Conservation (phyloP, 176 grass and related monocot genomes). For the Saccharum spontaneum region DNA sequence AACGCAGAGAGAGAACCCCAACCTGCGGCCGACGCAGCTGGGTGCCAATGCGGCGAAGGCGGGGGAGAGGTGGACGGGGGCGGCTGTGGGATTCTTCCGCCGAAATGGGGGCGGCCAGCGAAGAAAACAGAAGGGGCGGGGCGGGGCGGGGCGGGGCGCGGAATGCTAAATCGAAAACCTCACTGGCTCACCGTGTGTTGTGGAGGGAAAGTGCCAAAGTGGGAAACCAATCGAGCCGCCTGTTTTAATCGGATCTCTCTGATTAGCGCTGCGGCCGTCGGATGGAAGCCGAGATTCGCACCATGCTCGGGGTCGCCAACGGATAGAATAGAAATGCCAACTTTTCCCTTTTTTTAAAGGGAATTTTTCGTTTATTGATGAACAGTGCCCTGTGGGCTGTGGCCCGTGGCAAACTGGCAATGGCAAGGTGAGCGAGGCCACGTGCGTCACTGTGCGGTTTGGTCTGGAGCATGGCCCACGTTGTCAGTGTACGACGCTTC, state of each 20-base stretch:
- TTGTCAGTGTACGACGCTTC: too few species aligned
- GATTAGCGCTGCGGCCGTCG: background rate
- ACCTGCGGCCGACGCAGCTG: background rate
- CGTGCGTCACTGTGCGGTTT: too few species aligned
- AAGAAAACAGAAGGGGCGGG: background rate
- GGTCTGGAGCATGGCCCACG: too few species aligned
- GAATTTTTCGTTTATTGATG: too few species aligned
- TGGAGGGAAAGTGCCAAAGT: background rate
- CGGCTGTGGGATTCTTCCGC: background rate
- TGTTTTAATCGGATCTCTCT: background rate
- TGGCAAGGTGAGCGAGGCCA: too few species aligned
- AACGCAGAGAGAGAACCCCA: background rate
- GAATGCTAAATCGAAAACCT: conserved; percentile 29
- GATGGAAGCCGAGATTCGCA: background rate
- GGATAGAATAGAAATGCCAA: background rate
- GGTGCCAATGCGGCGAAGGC: background rate
- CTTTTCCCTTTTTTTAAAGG: background rate
- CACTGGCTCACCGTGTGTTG: background rate
- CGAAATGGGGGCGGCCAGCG: background rate
- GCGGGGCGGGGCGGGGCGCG: background rate
- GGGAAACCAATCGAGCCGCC: conserved; percentile 24
- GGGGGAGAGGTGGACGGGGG: background rate
- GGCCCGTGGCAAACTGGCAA: too few species aligned
- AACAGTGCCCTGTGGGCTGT: too few species aligned
- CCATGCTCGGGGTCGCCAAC: background rate